These are phyloP conservation scores for Hyphodiscus sp. DNA, from an alignment of 2,329 filamentous ascomycete species.

Conservation along the genomic window DNA sequence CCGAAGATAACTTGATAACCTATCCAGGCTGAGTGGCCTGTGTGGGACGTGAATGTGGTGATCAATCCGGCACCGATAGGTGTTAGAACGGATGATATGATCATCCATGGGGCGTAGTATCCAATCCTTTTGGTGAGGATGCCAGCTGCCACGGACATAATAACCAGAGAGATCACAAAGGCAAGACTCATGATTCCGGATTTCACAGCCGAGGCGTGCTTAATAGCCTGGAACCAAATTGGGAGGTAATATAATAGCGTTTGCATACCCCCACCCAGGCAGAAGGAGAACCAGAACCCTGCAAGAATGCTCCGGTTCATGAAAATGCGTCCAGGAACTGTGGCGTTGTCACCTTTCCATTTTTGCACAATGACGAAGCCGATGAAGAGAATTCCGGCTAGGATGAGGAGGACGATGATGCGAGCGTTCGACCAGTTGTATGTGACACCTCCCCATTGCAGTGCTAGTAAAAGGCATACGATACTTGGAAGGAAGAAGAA, in stretches of 20 bases:
- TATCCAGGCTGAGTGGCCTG: conserved; percentile 30
- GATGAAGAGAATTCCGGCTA: conserved; percentile 26
- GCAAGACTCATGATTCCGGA: conserved; percentile 31
- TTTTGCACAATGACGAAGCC: conserved; percentile 32
- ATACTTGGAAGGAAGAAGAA: conserved; percentile 16
- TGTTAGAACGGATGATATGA: conserved; percentile 14
- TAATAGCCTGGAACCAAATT: conserved; percentile 42
- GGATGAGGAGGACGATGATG: conserved; percentile 31
- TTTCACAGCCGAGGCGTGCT: conserved; percentile 35
- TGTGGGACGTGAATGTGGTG: conserved; percentile 31
- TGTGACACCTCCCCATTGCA: conserved; percentile 35
- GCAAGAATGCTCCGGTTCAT: not conserved
- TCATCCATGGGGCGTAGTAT: conserved; percentile 25
- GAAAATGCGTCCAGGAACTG: not conserved
- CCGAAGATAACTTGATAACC: conserved; percentile 21
- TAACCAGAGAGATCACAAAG: conserved; percentile 26
- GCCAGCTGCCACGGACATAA: conserved; percentile 27
- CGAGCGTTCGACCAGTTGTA: conserved; percentile 31
- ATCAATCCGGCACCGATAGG: conserved; percentile 35
- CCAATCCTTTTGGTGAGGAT: conserved; percentile 26
- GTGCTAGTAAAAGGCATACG: conserved; percentile 33
- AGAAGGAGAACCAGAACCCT: not conserved
- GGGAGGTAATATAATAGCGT: conserved; percentile 26
- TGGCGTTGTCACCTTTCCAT: conserved; percentile 33
- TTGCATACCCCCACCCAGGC: not conserved